These are phyloP conservation scores for Boletus rubropictus DNA, from an alignment of 768 basidiomycete species.

Conservation along the genomic window DNA sequence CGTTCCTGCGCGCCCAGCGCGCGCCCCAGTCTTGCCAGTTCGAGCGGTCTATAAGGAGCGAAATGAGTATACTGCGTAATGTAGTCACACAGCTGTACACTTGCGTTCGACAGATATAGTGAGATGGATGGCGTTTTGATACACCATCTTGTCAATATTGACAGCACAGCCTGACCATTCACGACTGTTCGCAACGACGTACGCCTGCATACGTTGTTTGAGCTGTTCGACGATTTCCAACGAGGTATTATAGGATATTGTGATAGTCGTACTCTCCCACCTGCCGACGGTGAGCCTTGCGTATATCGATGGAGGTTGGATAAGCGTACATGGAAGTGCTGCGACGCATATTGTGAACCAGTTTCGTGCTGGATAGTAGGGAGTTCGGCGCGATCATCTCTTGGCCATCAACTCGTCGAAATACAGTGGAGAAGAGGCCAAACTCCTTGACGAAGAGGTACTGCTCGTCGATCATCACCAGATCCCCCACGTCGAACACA, in stretches of 20 bases:
- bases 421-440: slow-evolving; percentile 73
- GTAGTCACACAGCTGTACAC: slow-evolving; percentile 21
- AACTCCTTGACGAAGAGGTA: slow-evolving; percentile 59
- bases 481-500: slow-evolving; percentile 79
- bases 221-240: slow-evolving; percentile 67
- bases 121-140: slow-evolving; percentile 64
- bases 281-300: slow-evolving; percentile 20
- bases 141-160: slow-evolving; percentile 78
- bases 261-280: slow-evolving; percentile 67
- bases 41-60: slow-evolving; percentile 48
- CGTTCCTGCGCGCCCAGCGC: slow-evolving; percentile 67
- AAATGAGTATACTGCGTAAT: background rate
- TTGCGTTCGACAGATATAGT: slow-evolving; percentile 67
- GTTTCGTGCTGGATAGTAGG: slow-evolving; percentile 59
- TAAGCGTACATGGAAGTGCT: slow-evolving; percentile 62
- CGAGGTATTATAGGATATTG: slow-evolving; percentile 64
- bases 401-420: slow-evolving; percentile 75
- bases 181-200: slow-evolving; percentile 56
- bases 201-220: slow-evolving; percentile 50
- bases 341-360: slow-evolving; percentile 74
- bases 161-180: slow-evolving; percentile 65
- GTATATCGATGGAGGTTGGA: background rate
- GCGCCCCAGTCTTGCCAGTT: slow-evolving; percentile 90
- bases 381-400: slow-evolving; percentile 77
- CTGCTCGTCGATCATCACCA: slow-evolving; percentile 68